Conservation (phyloP, 1,284 basidiomycete genomes). For the Sporisorium exsertum region DNA sequence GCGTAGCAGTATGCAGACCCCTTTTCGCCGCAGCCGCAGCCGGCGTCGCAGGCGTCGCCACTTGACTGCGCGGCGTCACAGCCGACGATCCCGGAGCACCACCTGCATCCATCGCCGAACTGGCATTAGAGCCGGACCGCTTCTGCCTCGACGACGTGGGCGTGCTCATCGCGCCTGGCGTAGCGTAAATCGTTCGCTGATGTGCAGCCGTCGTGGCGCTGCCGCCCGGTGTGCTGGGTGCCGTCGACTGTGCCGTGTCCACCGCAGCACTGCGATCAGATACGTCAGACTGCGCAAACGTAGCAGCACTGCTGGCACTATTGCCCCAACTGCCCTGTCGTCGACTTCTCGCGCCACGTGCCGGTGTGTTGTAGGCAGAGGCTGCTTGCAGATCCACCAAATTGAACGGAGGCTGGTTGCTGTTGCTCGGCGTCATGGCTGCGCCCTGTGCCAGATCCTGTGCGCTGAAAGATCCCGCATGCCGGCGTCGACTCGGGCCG, state of each 20-base stretch:
- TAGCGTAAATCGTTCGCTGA: constrained; percentile 13
- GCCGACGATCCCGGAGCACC: constrained; percentile 1
- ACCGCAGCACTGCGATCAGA: constrained; percentile 22
- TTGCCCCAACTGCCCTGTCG: constrained; percentile 32
- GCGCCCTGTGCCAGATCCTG: constrained; percentile 61
- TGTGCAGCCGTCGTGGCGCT: background rate
- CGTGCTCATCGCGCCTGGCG: constrained; percentile 29
- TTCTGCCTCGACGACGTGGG: constrained; percentile 41
- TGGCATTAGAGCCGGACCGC: constrained; percentile 39
- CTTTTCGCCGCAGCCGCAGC: constrained; percentile 19
- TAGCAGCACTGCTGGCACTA: constrained; percentile 33
- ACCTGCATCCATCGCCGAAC: constrained; percentile 22
- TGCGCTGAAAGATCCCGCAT: constrained; percentile 64
- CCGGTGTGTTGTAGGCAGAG: constrained; percentile 43
- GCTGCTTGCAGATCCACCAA: constrained; percentile 42
- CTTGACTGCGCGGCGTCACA: constrained; percentile 30
- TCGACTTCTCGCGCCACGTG: constrained; percentile 14
- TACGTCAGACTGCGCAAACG: constrained; percentile 32
- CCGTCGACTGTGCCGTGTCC: constrained; percentile 20
- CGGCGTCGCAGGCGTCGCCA: constrained; percentile 25
- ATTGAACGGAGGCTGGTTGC: constrained; percentile 44
- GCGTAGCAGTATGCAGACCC: constrained; percentile 8
- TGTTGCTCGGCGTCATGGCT: constrained; percentile 44
- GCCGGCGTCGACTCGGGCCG: constrained; percentile 43
- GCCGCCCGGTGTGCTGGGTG: constrained; percentile 35